Evolutionary conservation across 2,329 filamentous ascomycete genomes (phyloP), one percentile per base, ranked within the genome.

Genomic region (Microascus cirrosus): DNA sequence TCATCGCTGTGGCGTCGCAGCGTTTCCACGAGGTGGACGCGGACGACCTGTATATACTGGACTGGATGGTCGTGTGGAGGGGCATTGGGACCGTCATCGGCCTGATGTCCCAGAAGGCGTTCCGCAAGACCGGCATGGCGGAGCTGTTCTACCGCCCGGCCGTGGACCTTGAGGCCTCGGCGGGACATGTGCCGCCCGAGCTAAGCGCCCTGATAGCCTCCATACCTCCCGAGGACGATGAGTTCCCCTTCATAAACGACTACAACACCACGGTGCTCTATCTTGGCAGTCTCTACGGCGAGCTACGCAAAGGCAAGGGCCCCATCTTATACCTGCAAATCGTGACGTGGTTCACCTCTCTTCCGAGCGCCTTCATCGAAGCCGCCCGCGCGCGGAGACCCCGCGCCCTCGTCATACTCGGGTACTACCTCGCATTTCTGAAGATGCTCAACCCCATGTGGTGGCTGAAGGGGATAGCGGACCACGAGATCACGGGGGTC

Each of bases 41-140:
- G 20, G 71, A 69, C 52, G 71, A 73, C 1, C 70, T 82, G 2
- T 80, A 76, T 62, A 74, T 82, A 34, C 65, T 82, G 52, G 75
- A 82, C 63, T 83, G 80, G 79, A 77, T 82, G 67, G 63, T 74
- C 2, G 70, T 83, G 13, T 83, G 79, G 79, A 70, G 74, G 11
- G 80, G 80, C 11, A 81, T 73, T 28, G 72, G 77, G 34, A 65
- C 78, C 18, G 77, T 82, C 34, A 68, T 81, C 45, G 67, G 75
- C 0, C 60, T 77, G 13, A 69, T 73, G 45, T 62, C 65, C 1
- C 65, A 67, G 0, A 60, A 65, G 10, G 62, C 60, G 1, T 62
- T 74, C 2, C 62, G 68, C 54, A 66, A 72, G 2, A 74, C 76
- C 0, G 79, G 78, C 18, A 63, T 82, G 58, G 69, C 71, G 1